A percentile compares a stretch with the other conserved stretches of the same genome.
phyloP scores from a whole-genome alignment of 2,329 filamentous ascomycete species.

The Arthrobotrys sinensis region DNA sequence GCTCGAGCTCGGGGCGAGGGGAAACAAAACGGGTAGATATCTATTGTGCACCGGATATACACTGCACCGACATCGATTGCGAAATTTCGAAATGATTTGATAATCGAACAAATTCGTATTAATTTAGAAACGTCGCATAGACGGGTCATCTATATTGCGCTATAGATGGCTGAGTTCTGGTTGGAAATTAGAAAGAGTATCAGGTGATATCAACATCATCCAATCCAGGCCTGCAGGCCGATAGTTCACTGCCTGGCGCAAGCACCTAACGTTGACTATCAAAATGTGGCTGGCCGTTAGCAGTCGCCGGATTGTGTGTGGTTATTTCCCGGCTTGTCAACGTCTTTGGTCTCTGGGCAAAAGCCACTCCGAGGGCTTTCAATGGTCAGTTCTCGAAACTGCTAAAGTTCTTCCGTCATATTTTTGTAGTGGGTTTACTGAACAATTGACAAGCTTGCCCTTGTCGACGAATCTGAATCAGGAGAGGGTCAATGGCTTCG shows the following conservation, averaged over 20 bases:
- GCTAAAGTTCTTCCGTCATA: constrained; percentile 6
- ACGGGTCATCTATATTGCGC: constrained; percentile 9
- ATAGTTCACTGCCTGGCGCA: neutral
- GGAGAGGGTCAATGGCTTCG: constrained; percentile 28
- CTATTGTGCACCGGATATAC: neutral
- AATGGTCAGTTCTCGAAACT: constrained; percentile 19
- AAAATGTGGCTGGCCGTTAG: constrained; percentile 10
- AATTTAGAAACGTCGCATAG: constrained; percentile 7
- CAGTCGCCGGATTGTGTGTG: constrained; percentile 8
- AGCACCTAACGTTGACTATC: neutral
- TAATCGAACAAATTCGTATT: neutral
- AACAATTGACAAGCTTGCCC: constrained; percentile 13
- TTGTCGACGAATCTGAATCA: constrained; percentile 59
- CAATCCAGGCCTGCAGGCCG: constrained; percentile 13
- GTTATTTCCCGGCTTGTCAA: constrained; percentile 38
- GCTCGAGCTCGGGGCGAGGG: constrained; percentile 8
- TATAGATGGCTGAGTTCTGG: constrained; percentile 1
- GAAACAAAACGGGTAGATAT: constrained; percentile 34
- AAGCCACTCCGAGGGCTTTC: constrained; percentile 23
- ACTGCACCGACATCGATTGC: neutral
- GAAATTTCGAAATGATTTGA: constrained; percentile 2
- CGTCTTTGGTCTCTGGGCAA: constrained; percentile 24
- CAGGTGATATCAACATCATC: constrained; percentile 30
- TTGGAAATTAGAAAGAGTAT: constrained; percentile 17
- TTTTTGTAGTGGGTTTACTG: constrained; percentile 14